Base-by-base conservation (phyloP, 2,329 filamentous ascomycete genomes). In the Graphium sp. region DNA sequence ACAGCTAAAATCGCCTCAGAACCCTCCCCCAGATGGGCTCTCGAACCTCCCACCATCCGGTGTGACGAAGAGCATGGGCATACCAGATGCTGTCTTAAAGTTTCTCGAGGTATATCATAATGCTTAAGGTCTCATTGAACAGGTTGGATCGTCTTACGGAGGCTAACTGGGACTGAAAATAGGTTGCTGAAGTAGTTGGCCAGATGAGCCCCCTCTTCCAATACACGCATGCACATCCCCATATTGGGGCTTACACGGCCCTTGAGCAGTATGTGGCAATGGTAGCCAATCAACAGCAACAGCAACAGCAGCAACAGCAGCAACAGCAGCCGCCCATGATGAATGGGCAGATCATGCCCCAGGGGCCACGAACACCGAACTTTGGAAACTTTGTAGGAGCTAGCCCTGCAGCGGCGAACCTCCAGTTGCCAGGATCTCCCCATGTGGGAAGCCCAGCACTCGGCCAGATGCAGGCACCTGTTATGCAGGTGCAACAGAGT, bases 401-500 rank as follows among this genome's bases (percentile, higher is more conserved):
- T 19, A 74, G 68, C 36, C 71, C 71, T 14, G 68, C 68, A 9
- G 50, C 62, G 18, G 55, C 56, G n/a, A 66, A 74, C 38, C 60
- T 73, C 37, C 60, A 66, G 40, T 56, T 74, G 5, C 69, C 71
- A 17, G 70, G 67, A 11, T 74, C 71, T 10, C 70, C 70, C 28
- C 68, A 71, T 30, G 41, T 58, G 32, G 62, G 66, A 30, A 74
- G 68, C 43, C 73, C 73, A 7, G 69, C 67, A 12, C 62, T 65
- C 10, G 68, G 64, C 11, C 58, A 64, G 29, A 72, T 74, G 60
- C 67, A 72, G 45, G 67, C 70, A 29, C 71, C 71, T 14, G 58
- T 59, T 35, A 77, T 77, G 72, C 67, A 72, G 45, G 53, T 71
- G 34, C 71, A 77, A 44, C 66, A 69, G 37, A 76, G 71, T 44